These are phyloP conservation scores for Stereum hirsutum DNA, from an alignment of 1,284 basidiomycete genomes.

Conservation along the genomic window DNA sequence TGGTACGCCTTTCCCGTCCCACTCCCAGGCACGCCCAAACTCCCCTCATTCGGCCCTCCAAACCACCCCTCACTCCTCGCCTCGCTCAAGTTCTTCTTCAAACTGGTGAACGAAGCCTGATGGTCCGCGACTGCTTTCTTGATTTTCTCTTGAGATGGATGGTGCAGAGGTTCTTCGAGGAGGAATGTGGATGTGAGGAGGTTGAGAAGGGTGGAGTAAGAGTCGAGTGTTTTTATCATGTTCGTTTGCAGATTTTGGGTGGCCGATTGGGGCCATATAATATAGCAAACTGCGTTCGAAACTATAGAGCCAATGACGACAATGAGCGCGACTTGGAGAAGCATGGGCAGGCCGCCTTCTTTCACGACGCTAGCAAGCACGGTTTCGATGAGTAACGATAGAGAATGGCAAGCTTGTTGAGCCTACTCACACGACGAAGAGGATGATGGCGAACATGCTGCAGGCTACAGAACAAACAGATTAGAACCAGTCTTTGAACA, in stretches of 20 bases:
- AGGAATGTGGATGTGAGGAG: conserved; percentile 81
- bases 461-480: conserved; percentile 43
- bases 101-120: conserved; percentile 78
- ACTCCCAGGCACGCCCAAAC: conserved; percentile 18
- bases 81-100: conserved; percentile 78
- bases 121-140: conserved; percentile 73
- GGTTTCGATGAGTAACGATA: conserved; percentile 6
- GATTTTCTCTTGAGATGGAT: conserved; percentile 50
- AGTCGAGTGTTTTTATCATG: conserved; percentile 80
- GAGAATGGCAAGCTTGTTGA: not conserved
- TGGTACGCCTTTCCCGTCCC: conserved; percentile 60
- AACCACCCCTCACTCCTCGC: conserved; percentile 75
- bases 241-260: conserved; percentile 75
- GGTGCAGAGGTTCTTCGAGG: conserved; percentile 59
- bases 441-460: conserved; percentile 84
- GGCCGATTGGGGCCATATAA: conserved; percentile 80
- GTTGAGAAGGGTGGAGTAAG: conserved; percentile 77
- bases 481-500: no score
- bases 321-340: conserved; percentile 71
- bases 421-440: conserved; percentile 71
- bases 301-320: conserved; percentile 69
- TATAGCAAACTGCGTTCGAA: conserved; percentile 79
- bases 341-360: conserved; percentile 75
- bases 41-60: conserved; percentile 26
- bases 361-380: conserved; percentile 60